Evolutionary conservation across 2,329 filamentous ascomycete genomes (phyloP).

Genomic region (Fusarium euwallaceae): DNA sequence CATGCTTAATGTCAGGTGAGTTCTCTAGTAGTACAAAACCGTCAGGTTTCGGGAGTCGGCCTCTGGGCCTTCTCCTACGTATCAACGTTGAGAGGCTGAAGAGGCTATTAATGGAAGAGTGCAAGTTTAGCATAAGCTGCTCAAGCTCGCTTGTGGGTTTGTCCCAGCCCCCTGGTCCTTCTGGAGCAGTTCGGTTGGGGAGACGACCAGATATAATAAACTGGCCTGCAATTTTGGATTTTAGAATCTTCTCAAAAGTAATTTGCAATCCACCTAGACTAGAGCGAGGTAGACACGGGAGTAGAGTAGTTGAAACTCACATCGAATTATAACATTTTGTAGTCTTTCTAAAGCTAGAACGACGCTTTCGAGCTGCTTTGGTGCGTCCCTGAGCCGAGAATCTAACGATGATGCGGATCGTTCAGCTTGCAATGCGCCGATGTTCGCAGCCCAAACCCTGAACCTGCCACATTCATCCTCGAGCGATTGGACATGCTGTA

Average conservation of each 20-base stretch:
- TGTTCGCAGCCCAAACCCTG: conserved; percentile 12
- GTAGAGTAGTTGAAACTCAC: background rate
- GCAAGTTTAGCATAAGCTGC: conserved; percentile 2
- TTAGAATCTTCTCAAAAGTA: too few species aligned
- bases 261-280: too few species aligned
- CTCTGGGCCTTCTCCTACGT: background rate
- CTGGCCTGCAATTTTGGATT: background rate
- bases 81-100: conserved; percentile 7
- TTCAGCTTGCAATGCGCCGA: conserved; percentile 10
- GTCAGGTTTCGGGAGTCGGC: background rate
- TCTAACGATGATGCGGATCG: background rate
- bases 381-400: background rate
- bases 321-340: background rate
- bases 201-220: background rate
- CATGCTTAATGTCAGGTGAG: conserved; percentile 6
- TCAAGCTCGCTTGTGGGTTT: conserved; percentile 5
- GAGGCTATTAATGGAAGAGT: conserved; percentile 8
- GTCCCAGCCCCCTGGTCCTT: background rate
- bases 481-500: background rate
- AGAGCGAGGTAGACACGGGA: too few species aligned
- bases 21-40: background rate
- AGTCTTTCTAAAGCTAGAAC: conserved; percentile 1
- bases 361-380: background rate
- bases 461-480: conserved; percentile 8
- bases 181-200: background rate